Base-by-base conservation (phyloP, 192 early-diverging fungal species). In the Umbelopsis isabellina region DNA sequence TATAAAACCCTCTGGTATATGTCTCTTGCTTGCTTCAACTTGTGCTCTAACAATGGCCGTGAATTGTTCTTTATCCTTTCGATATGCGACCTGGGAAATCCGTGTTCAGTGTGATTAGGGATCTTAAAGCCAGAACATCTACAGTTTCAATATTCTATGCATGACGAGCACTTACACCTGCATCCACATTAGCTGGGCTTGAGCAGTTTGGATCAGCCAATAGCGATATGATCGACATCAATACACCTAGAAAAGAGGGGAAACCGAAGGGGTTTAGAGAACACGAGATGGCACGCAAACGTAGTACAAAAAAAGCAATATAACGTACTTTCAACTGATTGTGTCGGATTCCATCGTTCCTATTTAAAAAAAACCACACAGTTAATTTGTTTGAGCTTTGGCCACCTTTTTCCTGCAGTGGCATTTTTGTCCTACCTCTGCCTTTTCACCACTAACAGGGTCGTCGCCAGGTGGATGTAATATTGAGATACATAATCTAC, bases 391-490 rank as follows among this genome's bases (percentile, higher is more conserved):
- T 33, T 33, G 3, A 15, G 22, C 30, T 30, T 30, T n/a, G 61
- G 15, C 11, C 18, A 51, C 27, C 27, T 37, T 30, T 65, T 30
- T 72, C n/a, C 22, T 12, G 35, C 12, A 37, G 66, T 66, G 18
- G 16, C 18, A 3, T 10, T 16, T 48, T 20, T 49, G 33, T 13
- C 11, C 55, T 37, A 51, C 41, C 41, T 67, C 44, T 46, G 27
- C 30, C 21, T 68, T 80, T 68, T 93, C 92, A n/a, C 90, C 89
- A 46, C 89, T 90, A 25, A 87, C 87, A 2, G 96, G 96, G 69
- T 98, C 96, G 66, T 97, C 93, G 46, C 94, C 96, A 4, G 96
- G 95, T 25, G 95, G 88, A 81, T 98, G 96, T 66, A 97, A 83
- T 65, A 98, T 98, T 7, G 95, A 96, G 50, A 98, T 98, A 82